phyloP scores from a whole-genome alignment of 1,139 yeast species.

The Blastobotrys ciferrii region DNA sequence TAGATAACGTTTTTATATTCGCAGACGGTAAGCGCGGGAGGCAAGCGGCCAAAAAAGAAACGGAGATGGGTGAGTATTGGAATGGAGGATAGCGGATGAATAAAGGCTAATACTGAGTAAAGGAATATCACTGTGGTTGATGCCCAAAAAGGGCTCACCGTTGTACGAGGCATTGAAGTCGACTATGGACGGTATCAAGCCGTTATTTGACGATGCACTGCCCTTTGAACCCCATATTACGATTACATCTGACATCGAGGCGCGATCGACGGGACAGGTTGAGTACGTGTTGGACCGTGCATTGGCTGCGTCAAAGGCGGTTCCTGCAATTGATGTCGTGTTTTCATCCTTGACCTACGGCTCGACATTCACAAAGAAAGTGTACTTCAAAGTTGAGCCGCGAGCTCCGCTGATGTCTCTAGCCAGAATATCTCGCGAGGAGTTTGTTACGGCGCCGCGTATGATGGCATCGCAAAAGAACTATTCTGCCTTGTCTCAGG shows the following conservation, averaged over 20 bases:
- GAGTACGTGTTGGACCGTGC: slow-evolving; percentile 63
- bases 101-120: too few species aligned
- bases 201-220: slow-evolving; percentile 69
- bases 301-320: slow-evolving; percentile 54
- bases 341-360: slow-evolving; percentile 37
- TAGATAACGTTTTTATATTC: neutral
- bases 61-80: neutral
- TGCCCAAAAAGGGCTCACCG: slow-evolving; percentile 59
- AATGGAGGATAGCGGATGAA: too few species aligned
- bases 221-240: slow-evolving; percentile 76
- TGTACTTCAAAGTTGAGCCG: slow-evolving; percentile 55
- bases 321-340: slow-evolving; percentile 34
- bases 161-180: slow-evolving; percentile 58
- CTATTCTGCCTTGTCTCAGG: slow-evolving; percentile 30
- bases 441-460: slow-evolving; percentile 50
- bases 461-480: slow-evolving; percentile 30
- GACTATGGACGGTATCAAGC: slow-evolving; percentile 61
- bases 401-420: slow-evolving; percentile 61
- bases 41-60: neutral
- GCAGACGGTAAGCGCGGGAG: neutral
- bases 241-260: slow-evolving; percentile 57
- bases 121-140: slow-evolving; percentile 68
- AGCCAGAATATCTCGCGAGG: slow-evolving; percentile 67
- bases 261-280: slow-evolving; percentile 48
- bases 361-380: slow-evolving; percentile 56